Percentiles rank a stretch among this genome's conserved stretches.
Conservation (phyloP, 2,329 filamentous ascomycete genomes). For the Coniochaeta hoffmannii region DNA sequence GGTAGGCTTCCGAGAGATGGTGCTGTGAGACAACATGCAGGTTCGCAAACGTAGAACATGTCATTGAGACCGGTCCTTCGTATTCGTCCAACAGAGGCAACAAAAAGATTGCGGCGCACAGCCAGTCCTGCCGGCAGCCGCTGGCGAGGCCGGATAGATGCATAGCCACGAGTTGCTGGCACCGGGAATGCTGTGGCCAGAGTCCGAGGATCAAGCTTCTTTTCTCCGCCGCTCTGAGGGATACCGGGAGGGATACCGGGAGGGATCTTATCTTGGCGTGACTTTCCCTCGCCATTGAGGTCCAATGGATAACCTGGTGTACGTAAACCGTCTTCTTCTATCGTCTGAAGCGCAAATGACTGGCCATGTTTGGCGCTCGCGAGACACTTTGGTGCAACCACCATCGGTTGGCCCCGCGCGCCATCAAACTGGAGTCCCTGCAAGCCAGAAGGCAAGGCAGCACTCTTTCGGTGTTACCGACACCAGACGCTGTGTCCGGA, state of each 20-base stretch:
- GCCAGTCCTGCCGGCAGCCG: background rate
- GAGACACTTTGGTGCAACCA: background rate
- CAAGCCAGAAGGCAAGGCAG: background rate
- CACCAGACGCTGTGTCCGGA: background rate
- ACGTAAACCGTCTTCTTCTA: background rate
- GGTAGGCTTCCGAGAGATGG: background rate
- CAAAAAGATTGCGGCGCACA: background rate
- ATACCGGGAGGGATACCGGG: background rate
- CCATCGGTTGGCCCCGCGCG: background rate
- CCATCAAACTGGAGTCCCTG: background rate
- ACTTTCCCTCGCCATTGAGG: background rate
- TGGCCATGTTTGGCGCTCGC: background rate
- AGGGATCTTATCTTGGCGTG: background rate
- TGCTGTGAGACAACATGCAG: background rate
- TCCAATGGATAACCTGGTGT: background rate
- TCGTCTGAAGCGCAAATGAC: background rate
- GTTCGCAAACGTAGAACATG: background rate
- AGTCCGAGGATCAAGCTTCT: background rate
- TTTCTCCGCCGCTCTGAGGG: background rate
- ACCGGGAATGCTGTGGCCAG: background rate
- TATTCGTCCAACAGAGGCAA: conserved; percentile 1
- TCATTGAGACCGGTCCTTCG: background rate
- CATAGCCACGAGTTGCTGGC: background rate
- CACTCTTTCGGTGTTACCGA: background rate
- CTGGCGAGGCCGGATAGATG: background rate